Percentiles rank a stretch among this genome's conserved stretches.
Evolutionary conservation across 106 monocot species (phyloP).

Genomic region (Allium cepa): DNA sequence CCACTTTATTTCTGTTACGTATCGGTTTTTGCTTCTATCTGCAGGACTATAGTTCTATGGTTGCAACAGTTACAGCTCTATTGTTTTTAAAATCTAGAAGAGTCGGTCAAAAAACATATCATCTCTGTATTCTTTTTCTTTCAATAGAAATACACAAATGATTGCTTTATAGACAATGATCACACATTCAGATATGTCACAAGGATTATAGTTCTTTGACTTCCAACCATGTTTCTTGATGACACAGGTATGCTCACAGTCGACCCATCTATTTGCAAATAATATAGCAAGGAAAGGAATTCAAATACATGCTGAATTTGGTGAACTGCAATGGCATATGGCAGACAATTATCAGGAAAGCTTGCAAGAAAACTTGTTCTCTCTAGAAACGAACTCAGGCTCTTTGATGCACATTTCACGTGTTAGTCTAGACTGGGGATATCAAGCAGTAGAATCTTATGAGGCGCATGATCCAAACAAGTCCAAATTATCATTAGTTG

Average conservation of each 20-base stretch:
- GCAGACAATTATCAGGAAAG: slow-evolving; percentile 54
- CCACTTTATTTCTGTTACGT: no score
- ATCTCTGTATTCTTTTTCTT: no score
- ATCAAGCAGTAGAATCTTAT: slow-evolving; percentile 42
- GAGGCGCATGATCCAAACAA: slow-evolving; percentile 25
- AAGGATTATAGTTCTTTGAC: no score
- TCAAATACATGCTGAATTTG: slow-evolving; percentile 72
- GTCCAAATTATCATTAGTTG: slow-evolving; percentile 33
- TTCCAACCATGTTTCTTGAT: not conserved
- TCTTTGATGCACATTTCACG: slow-evolving; percentile 66
- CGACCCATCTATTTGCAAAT: slow-evolving; percentile 76
- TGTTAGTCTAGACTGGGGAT: slow-evolving; percentile 64
- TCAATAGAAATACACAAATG: no score
- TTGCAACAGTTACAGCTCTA: no score
- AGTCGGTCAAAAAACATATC: no score
- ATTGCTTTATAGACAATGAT: no score
- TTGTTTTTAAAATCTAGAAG: no score
- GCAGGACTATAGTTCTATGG: no score
- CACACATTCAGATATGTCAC: no score
- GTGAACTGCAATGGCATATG: slow-evolving; percentile 62
- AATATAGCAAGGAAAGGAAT: slow-evolving; percentile 63
- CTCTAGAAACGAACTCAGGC: slow-evolving; percentile 47
- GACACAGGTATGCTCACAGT: slow-evolving; percentile 78
- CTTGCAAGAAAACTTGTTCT: slow-evolving; percentile 46
- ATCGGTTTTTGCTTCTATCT: no score